Percentiles rank a stretch among this genome's conserved stretches.
Conservation (phyloP, 208 protist species). For the Balamuthia mandrillaris region DNA sequence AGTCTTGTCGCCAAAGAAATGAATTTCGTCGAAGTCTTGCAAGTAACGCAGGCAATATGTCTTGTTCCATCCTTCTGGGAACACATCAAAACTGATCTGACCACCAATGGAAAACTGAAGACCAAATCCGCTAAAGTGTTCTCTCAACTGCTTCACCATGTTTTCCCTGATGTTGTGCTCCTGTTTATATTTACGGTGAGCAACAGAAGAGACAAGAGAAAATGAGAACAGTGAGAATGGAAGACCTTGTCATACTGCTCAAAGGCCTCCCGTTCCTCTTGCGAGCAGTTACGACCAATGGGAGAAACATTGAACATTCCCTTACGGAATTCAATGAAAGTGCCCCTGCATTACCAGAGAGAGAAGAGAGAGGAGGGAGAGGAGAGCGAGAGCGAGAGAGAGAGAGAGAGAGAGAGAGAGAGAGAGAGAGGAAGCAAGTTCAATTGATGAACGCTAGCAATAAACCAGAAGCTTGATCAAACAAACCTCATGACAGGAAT, state of each 20-base stretch:
- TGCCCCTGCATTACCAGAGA: constrained; percentile 78
- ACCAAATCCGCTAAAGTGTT: constrained; percentile 74
- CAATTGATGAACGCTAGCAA: too few species aligned
- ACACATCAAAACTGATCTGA: constrained; percentile 99
- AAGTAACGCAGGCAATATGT: constrained; percentile 96
- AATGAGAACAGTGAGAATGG: background rate
- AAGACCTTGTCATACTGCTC: constrained; percentile 89
- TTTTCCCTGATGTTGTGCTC: constrained; percentile 88
- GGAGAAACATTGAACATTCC: constrained; percentile 99
- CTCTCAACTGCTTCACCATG: constrained; percentile 85
- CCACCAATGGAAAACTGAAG: constrained; percentile 97
- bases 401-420: background rate
- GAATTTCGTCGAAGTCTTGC: constrained; percentile 91
- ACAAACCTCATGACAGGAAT: constrained; percentile 92
- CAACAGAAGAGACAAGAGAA: background rate
- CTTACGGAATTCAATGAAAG: constrained; percentile 98
- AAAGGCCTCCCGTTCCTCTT: constrained; percentile 96
- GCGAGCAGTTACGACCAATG: constrained; percentile 97
- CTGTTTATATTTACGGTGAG: constrained; percentile 40
- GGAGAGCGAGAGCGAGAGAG: background rate
- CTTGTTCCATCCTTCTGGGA: constrained; percentile 99
- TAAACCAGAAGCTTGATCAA: too few species aligned
- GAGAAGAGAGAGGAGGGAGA: background rate
- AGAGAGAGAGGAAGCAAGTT: background rate
- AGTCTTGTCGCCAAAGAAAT: constrained; percentile 99